Base-by-base conservation (phyloP, 495 filamentous ascomycete species). In the Penicillium subrubescens region DNA sequence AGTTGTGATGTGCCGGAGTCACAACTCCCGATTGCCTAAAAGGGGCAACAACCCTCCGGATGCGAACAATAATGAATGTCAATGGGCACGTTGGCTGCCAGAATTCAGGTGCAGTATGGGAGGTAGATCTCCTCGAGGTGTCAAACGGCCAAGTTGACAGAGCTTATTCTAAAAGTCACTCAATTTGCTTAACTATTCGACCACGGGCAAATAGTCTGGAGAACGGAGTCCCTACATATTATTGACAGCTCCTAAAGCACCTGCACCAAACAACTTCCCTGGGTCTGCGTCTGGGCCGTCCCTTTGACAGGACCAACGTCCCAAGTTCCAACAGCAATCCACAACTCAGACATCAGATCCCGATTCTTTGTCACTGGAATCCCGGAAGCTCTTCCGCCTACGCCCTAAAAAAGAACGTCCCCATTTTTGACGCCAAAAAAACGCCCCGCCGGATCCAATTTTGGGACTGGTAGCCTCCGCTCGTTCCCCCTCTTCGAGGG, bases 301-400 rank as follows among this genome's bases (percentile, higher is more conserved):
- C 52, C 17, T 58, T 51, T 68, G 62, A 65, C 59, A 41, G 44
- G 43, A 50, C 23, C 3, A 17, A 35, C 35, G 25, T 48, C 57
- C 65, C 43, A n/a, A 44, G n/a, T 8, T 21, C 17, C n/a, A 21
- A 19, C 7, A 21, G 43, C n/a, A 3, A 3, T 44, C 5, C 43
- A 19, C 43, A 44, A 21, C 10, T 21, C 8, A 35, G 31, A 59
- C 52, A 29, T n/a, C 31, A 43, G 19, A 55, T 57, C 57, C 61
- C 51, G 53, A 56, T 19, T 43, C 59, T 60, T 53, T 57, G 39
- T 68, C 56, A 25, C 56, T 63, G 62, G 66, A n/a, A 57, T 59
- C 59, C 29, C 41, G 67, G 60, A 60, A 60, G 41, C 29, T 17
- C 25, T 54, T 39, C 63, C 63, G 61, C 59, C 31, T 44, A 12